A percentile compares a stretch with the other conserved stretches of the same genome.
These are phyloP conservation scores for Debaryomyces prosopidis DNA, from an alignment of 805 yeast genomes.

Conservation along the genomic window DNA sequence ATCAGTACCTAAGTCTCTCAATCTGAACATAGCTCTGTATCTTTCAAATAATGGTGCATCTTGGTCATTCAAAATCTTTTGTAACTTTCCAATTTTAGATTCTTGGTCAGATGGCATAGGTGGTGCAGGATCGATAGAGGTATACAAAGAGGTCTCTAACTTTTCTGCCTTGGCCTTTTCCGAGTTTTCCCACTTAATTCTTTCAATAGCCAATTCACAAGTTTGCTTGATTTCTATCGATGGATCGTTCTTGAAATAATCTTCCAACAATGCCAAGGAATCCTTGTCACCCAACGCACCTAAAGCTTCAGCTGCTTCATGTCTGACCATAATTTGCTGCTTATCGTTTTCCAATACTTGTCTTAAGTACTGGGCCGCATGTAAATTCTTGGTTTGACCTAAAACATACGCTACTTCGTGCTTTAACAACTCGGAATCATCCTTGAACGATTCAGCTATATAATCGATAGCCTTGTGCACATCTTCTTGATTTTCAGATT, in stretches of 20 bases:
- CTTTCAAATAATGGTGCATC: slow-evolving; percentile 81
- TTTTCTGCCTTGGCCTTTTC: slow-evolving; percentile 64
- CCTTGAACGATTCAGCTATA: slow-evolving; percentile 81
- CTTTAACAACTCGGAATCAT: slow-evolving; percentile 84
- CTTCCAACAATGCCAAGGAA: slow-evolving; percentile 64
- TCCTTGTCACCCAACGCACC: slow-evolving; percentile 90
- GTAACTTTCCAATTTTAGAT: slow-evolving; percentile 65
- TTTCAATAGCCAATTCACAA: slow-evolving; percentile 93
- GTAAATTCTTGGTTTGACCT: slow-evolving; percentile 88
- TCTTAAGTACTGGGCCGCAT: slow-evolving; percentile 75
- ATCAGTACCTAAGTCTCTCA: slow-evolving; percentile 90
- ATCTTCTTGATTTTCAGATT: slow-evolving; percentile 50
- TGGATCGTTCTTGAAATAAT: slow-evolving; percentile 73
- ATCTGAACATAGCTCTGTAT: slow-evolving; percentile 97
- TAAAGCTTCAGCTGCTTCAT: slow-evolving; percentile 98
- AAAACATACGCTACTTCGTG: slow-evolving; percentile 97
- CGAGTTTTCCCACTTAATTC: slow-evolving; percentile 90
- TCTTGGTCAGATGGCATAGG: slow-evolving; percentile 68
- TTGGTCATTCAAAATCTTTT: slow-evolving; percentile 72
- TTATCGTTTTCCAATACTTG: slow-evolving; percentile 60
- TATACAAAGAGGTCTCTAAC: slow-evolving; percentile 73
- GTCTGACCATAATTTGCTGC: slow-evolving; percentile 96
- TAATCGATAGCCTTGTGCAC: slow-evolving; percentile 75
- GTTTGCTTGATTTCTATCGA: slow-evolving; percentile 90
- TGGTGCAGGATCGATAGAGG: slow-evolving; percentile 97